phyloP scores from a whole-genome alignment of 2,329 filamentous ascomycete species.

The Clonostachys sp. region DNA sequence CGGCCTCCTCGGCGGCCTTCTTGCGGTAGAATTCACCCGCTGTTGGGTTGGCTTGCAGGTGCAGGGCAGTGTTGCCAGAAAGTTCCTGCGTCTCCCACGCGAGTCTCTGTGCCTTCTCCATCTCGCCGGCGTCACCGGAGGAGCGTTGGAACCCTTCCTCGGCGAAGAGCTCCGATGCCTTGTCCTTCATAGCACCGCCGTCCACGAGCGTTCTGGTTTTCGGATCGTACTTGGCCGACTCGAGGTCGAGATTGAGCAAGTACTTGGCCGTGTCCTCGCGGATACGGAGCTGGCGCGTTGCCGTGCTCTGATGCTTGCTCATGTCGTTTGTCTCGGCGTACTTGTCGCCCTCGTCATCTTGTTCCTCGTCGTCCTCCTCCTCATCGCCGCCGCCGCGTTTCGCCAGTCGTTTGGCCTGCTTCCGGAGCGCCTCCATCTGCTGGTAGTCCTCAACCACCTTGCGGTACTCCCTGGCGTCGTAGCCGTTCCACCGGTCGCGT shows the following conservation, averaged over 20 bases:
- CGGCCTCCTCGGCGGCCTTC: constrained; percentile 71
- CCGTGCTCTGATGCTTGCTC: constrained; percentile 87
- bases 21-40: constrained; percentile 81
- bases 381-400: constrained; percentile 29
- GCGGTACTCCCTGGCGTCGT: constrained; percentile 81
- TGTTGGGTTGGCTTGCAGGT: constrained; percentile 94
- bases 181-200: constrained; percentile 73
- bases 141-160: constrained; percentile 89
- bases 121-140: constrained; percentile 88
- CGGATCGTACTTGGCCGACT: constrained; percentile 96
- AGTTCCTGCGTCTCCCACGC: constrained; percentile 95
- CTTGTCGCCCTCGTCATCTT: constrained; percentile 58
- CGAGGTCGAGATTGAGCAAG: constrained; percentile 86
- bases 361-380: constrained; percentile 34
- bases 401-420: constrained; percentile 45
- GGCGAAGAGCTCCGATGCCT: constrained; percentile 76
- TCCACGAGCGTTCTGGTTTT: constrained; percentile 92
- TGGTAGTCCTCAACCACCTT: constrained; percentile 87
- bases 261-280: constrained; percentile 98
- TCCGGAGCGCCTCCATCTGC: constrained; percentile 73
- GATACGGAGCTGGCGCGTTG: constrained; percentile 84
- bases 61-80: constrained; percentile 71
- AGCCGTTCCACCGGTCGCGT: constrained; percentile 97
- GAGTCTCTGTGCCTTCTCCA: constrained; percentile 82
- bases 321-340: constrained; percentile 97